Evolutionary conservation across 345 rosid genomes (phyloP), one percentile per base, ranked within the genome.

Genomic region (Rhodamnia rubescens): DNA sequence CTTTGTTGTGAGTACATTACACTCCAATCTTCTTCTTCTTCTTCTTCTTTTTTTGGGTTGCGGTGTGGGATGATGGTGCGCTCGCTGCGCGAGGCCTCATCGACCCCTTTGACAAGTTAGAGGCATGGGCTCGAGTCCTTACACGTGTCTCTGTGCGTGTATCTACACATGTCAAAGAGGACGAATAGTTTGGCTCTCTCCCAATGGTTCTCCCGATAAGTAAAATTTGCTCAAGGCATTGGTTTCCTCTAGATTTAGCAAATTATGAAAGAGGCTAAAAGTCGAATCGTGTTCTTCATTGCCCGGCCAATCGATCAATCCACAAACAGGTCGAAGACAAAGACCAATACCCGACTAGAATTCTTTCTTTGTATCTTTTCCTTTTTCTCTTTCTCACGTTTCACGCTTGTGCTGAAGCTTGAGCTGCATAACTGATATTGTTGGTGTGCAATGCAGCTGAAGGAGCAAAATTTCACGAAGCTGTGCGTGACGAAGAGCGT

Each of bases 401-500:
- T 47, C 1, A 11, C 36, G 12, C 11, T 26, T 32, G 58, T 53
- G 40, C 54, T 51, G 42, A 82, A 51, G 40, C 11, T 75, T 47
- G 24, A 15, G 11, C 10, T 8, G 10, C 83, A 24, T 53, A 47
- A 82, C 83, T 50, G 2, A 51, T 22, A 10, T 49, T 10, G 53
- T n/a, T 2, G 55, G 55, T 2, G 42, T 52, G 18, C 13, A 5
- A 40, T 85, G 85, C 83, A 89, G 91, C n/a, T 88, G 85, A 84
- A 83, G 56, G 88, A 89, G 47, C 55, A n/a, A 4, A 85, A 85
- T 21, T 86, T 74, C n/a, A 86, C 91, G 8, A 89, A 83, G 85
- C 32, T 89, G 42, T 89, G 91, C 83, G 29, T 64, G 50, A 87
- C 85, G 7, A 89, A 89, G 85, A 84, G 84, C 58, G 74, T 85